Evolutionary conservation across 108 stramenopile species (phyloP).

Genomic region (Pseudonitzschia pungens): DNA sequence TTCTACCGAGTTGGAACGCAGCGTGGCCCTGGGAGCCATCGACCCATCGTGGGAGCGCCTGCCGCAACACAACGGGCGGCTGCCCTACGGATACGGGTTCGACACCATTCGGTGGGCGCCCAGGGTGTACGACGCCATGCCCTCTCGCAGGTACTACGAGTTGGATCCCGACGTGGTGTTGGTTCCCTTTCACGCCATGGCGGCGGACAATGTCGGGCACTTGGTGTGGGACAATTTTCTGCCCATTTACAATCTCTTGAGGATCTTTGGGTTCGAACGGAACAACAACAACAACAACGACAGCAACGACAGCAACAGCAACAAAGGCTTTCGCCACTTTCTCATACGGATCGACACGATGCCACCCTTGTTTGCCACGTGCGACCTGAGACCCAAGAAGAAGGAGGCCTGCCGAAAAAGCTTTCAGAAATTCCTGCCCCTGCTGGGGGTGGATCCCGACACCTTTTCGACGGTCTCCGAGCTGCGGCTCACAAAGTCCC

Average conservation of each 20-base stretch:
- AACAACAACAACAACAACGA: background rate
- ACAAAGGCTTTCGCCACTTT: constrained; percentile 14
- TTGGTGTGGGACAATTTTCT: constrained; percentile 62
- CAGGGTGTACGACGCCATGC: constrained; percentile 1
- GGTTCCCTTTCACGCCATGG: constrained; percentile 60
- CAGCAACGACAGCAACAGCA: background rate
- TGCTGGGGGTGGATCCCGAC: constrained; percentile 37
- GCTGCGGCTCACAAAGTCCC: background rate
- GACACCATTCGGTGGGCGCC: constrained; percentile 47
- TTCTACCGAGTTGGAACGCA: constrained; percentile 1
- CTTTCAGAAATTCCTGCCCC: constrained; percentile 46
- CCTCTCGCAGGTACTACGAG: constrained; percentile 10
- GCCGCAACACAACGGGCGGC: constrained; percentile 1
- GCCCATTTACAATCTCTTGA: constrained; percentile 48
- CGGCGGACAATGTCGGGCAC: constrained; percentile 54
- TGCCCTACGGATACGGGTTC: constrained; percentile 26
- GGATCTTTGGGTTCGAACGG: constrained; percentile 36
- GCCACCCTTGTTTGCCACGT: constrained; percentile 26
- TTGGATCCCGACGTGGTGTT: constrained; percentile 36
- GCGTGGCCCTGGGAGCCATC: constrained; percentile 45
- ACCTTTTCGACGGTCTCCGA: constrained; percentile 32
- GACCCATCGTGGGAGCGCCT: constrained; percentile 42
- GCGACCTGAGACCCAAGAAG: constrained; percentile 38
- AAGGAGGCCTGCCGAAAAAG: constrained; percentile 25
- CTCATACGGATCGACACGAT: constrained; percentile 33